Conservation (phyloP, 345 rosid species). For the Diplotaxis tenuifolia region DNA sequence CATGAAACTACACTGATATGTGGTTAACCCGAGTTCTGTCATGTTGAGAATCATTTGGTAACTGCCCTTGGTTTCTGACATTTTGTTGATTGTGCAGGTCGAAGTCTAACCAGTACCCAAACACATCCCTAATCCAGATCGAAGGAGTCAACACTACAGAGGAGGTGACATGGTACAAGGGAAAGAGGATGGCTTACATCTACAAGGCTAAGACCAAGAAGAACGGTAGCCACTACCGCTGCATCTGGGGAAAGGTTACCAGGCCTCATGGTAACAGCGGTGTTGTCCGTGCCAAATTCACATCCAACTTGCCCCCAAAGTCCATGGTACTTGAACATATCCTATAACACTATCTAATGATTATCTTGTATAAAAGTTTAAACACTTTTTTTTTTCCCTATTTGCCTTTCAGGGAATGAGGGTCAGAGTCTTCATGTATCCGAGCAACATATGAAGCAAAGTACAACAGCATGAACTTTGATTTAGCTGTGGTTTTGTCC, state of each 20-base stretch:
- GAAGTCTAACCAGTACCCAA: neutral
- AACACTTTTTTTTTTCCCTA: neutral
- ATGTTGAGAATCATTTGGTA: neutral
- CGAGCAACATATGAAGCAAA: neutral
- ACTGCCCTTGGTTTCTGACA: neutral
- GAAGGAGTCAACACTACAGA: neutral
- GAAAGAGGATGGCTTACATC: neutral
- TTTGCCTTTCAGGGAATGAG: neutral
- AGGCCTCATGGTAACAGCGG: neutral
- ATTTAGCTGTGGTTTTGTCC: constrained; percentile 46
- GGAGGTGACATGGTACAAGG: neutral
- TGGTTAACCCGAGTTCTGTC: neutral
- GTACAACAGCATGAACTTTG: constrained; percentile 31
- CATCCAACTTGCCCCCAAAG: neutral
- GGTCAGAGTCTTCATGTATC: neutral
- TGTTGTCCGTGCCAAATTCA: neutral
- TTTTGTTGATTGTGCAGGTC: neutral
- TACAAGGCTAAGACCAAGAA: neutral
- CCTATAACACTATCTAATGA: neutral
- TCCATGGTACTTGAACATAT: neutral
- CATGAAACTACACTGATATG: neutral
- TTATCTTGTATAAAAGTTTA: neutral
- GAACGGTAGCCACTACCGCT: neutral
- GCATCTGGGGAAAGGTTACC: neutral
- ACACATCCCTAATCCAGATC: neutral